Base-by-base conservation (phyloP, 1,284 basidiomycete species). In the Xerocomus nothofagi region DNA sequence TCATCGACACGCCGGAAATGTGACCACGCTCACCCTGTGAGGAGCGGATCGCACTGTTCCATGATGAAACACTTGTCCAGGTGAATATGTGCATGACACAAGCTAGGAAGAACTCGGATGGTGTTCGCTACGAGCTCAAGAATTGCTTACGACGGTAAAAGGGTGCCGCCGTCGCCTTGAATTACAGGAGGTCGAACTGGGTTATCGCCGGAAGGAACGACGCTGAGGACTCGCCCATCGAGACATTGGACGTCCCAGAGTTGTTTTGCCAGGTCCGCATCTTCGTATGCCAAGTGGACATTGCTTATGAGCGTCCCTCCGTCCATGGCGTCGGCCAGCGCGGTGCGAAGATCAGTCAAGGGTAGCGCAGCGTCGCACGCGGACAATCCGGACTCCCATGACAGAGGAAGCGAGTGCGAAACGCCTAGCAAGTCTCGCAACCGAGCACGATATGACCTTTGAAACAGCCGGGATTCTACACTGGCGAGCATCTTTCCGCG, bases 61-160 rank as follows among this genome's bases (percentile, higher is more conserved):
- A 85, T 69, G 44, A 86, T 76, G 62, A 82, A 84, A 63, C 80
- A 84, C 65, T 85, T 84, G 70, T 86, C 83, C 15, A 84, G 72
- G 63, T 84, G 82, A 55, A 86, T 78, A 57, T 84, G 81, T 20
- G 81, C 73, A 65, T 84, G 82, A 58, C 80, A 82, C 40, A 84
- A 63, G 41, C 81, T 84, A 37, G 20, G 45, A 51, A 55, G 38
- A 38, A 50, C 39, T 29, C 20, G 38, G 51, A 45, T 48, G 39
- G 26, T 37, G 23, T 51, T 23, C 18, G 24, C 18, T 42, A 39
- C 6, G 39, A 33, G 37, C 9, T 30, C 14, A 12, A n/a, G 30
- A n/a, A 31, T 37, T 18, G 71, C 77, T 62, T 58, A 81, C 78
- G 77, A 79, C 43, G 79, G 79, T 37, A 82, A 56, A 53, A 81